Conservation (phyloP, 2,329 filamentous ascomycete species). For the Aureobasidium sp. region DNA sequence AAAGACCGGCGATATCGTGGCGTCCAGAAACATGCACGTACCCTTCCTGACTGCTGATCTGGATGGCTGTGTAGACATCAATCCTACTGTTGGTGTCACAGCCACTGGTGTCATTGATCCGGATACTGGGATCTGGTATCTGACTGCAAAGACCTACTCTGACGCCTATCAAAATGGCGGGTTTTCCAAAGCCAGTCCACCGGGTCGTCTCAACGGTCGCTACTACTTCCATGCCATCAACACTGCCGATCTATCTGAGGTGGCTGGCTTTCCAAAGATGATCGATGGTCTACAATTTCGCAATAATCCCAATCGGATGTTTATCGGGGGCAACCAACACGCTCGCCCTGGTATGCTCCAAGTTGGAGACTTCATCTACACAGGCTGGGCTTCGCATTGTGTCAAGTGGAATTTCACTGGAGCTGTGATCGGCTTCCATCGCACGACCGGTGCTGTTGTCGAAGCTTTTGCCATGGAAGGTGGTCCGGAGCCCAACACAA, state of each 20-base stretch:
- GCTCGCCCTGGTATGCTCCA: conserved; percentile 43
- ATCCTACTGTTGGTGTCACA: conserved; percentile 42
- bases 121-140: conserved; percentile 42
- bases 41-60: conserved; percentile 43
- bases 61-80: conserved; percentile 42
- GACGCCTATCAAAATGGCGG: conserved; percentile 30
- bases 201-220: conserved; percentile 37
- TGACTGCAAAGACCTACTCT: conserved; percentile 44
- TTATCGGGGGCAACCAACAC: conserved; percentile 43
- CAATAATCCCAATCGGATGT: conserved; percentile 41
- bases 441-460: conserved; percentile 38
- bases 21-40: conserved; percentile 41
- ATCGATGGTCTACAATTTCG: conserved; percentile 39
- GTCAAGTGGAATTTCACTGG: conserved; percentile 47
- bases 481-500: conserved; percentile 32
- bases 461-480: conserved; percentile 41
- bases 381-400: conserved; percentile 46
- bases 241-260: conserved; percentile 38
- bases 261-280: conserved; percentile 32
- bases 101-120: conserved; percentile 47
- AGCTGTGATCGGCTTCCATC: conserved; percentile 44
- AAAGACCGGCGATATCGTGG: conserved; percentile 25
- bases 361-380: conserved; percentile 42
- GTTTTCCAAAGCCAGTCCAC: conserved; percentile 22
- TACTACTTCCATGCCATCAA: conserved; percentile 43